Conservation (phyloP, 2,329 filamentous ascomycete species). For the Magnaporthales sp. region DNA sequence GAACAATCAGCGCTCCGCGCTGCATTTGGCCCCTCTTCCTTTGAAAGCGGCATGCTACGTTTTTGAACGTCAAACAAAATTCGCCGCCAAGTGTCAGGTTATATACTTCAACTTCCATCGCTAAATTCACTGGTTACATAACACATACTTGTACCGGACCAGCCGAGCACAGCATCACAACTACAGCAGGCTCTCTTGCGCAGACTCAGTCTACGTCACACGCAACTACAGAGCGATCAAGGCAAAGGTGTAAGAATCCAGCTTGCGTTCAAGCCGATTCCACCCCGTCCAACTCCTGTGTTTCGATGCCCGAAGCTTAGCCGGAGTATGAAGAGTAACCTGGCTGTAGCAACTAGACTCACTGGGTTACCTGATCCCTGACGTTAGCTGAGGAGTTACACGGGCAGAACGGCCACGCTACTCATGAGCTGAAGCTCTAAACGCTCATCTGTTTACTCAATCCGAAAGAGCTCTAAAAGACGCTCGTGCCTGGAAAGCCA, state of each 20-base stretch:
- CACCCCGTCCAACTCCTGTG: not conserved
- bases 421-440: not conserved
- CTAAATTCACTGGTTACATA: not conserved
- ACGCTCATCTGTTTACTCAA: not conserved
- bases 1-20: not conserved
- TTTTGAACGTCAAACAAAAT: too few relatives aligned
- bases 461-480: not conserved
- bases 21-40: not conserved
- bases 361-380: not conserved
- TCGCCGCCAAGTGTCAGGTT: too few relatives aligned
- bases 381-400: not conserved
- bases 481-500: not conserved
- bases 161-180: too few relatives aligned
- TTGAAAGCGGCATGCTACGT: not conserved
- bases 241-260: not conserved
- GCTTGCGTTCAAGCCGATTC: not conserved
- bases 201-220: not conserved
- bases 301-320: not conserved
- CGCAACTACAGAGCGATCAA: not conserved
- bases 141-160: not conserved
- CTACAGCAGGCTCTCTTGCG: not conserved
- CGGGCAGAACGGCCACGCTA: not conserved
- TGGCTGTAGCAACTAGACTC: not conserved
- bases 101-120: not conserved
- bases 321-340: not conserved